phyloP scores from a whole-genome alignment of 495 filamentous ascomycete genomes.

The Annulohypoxylon stygium region DNA sequence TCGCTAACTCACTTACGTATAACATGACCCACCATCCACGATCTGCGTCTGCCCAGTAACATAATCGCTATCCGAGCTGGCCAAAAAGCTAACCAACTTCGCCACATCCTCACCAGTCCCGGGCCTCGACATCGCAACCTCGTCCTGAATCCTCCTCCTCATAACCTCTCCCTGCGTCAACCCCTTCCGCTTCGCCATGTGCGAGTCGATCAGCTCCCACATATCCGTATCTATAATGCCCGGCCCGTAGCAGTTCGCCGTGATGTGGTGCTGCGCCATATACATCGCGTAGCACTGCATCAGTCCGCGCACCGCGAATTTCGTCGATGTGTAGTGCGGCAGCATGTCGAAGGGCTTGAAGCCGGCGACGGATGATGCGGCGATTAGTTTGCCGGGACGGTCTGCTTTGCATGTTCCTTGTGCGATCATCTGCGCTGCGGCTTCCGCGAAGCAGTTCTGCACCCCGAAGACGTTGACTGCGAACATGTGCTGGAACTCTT shows the following conservation, averaged over 20 bases:
- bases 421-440: slow-evolving; percentile 66
- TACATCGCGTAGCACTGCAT: slow-evolving; percentile 71
- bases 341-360: slow-evolving; percentile 67
- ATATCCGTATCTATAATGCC: slow-evolving; percentile 72
- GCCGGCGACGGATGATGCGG: slow-evolving; percentile 67
- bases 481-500: slow-evolving; percentile 65
- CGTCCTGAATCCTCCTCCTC: slow-evolving; percentile 57
- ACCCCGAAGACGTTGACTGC: slow-evolving; percentile 70
- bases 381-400: slow-evolving; percentile 65
- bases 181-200: slow-evolving; percentile 60
- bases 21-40: slow-evolving; percentile 72
- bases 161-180: slow-evolving; percentile 65
- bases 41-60: slow-evolving; percentile 73
- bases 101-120: slow-evolving; percentile 71
- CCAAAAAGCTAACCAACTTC: slow-evolving; percentile 69
- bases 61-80: slow-evolving; percentile 66
- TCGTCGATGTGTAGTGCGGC: slow-evolving; percentile 69
- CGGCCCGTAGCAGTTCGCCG: slow-evolving; percentile 72
- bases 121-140: slow-evolving; percentile 64
- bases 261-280: slow-evolving; percentile 69
- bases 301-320: slow-evolving; percentile 72
- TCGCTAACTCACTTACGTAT: slow-evolving; percentile 41
- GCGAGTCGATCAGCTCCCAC: slow-evolving; percentile 71
- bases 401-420: slow-evolving; percentile 53
- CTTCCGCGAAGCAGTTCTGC: slow-evolving; percentile 68